Conservation (phyloP, 2,329 filamentous ascomycete species). For the Atkinsonella texensis region DNA sequence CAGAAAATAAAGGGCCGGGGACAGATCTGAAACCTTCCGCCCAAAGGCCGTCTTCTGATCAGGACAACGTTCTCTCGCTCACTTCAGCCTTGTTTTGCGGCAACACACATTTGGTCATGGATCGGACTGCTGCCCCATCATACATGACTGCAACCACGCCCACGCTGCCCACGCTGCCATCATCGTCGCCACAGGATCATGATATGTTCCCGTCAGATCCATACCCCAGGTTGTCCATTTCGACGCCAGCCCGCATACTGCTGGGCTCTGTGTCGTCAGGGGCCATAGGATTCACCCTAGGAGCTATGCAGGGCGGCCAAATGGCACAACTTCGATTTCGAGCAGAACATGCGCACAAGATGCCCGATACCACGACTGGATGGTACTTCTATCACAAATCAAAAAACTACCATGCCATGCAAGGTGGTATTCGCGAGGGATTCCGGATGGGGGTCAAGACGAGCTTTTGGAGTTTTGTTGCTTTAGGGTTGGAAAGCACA, state of each 20-base stretch:
- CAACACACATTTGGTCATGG: not conserved
- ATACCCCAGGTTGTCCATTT: slow-evolving; percentile 45
- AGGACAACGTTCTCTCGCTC: not conserved
- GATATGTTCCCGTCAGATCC: slow-evolving; percentile 15
- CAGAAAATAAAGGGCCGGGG: not conserved
- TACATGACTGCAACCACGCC: slow-evolving; percentile 1
- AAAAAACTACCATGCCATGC: slow-evolving; percentile 82
- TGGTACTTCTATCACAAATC: slow-evolving; percentile 99
- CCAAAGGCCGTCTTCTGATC: not conserved
- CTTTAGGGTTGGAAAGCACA: slow-evolving; percentile 74
- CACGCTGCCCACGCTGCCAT: not conserved
- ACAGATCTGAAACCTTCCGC: not conserved
- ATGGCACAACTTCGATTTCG: slow-evolving; percentile 73
- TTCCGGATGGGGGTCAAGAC: slow-evolving; percentile 60
- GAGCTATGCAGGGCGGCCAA: slow-evolving; percentile 59
- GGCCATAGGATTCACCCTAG: slow-evolving; percentile 56
- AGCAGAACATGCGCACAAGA: slow-evolving; percentile 90
- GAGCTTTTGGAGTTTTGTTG: slow-evolving; percentile 60
- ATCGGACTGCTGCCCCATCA: not conserved
- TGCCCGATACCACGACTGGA: slow-evolving; percentile 68
- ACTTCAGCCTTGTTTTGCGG: too few species aligned
- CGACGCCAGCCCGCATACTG: slow-evolving; percentile 52
- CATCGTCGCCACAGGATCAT: slow-evolving; percentile 11
- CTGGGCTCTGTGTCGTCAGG: slow-evolving; percentile 53
- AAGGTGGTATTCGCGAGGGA: slow-evolving; percentile 69